Evolutionary conservation across 768 basidiomycete genomes (phyloP), one percentile per base, ranked within the genome.

Genomic region (Pulveroboletus sp.): DNA sequence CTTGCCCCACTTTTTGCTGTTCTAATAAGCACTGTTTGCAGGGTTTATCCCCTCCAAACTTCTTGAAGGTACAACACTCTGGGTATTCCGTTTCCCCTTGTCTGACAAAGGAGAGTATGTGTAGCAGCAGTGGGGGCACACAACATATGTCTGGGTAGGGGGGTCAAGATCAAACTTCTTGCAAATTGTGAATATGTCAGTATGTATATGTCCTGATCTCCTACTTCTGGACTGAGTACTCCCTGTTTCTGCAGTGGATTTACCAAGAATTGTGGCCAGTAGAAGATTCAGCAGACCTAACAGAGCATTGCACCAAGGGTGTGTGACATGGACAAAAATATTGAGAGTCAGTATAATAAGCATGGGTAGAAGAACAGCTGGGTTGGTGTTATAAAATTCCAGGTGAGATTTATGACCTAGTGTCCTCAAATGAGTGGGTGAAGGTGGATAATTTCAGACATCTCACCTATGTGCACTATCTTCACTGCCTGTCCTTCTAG

Each of bases 111-210:
- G 16, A 17, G 58, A 43, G 40, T 65, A 68, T 3, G 46, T 54
- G 29, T 23, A 59, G 35, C 53, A 69, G 38, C 68, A 70, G 32
- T 48, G 50, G 12, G 60, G 59, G 40, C 68, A 70, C 29, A 57
- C 62, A 6, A 58, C 53, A 31, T 53, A 65, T 5, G 52, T 46
- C 4, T 32, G 47, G n/a, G 51, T 57, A 11, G 26, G 41, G 9
- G 65, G 58, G 0, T 62, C 55, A 1, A 63, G 48, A 20, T 56
- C 47, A 27, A 59, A 52, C 35, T 44, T 52, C 19, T 57, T 56
- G 20, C 55, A 14, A 20, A 63, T 45, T 11, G 58, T 59, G n/a
- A 49, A 39, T 17, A 59, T 51, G 30, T 65, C 60, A 13, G 22
- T 27, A 5, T 63, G 23, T 4, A 41, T 10, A 6, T 37, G 11